Percentiles rank a stretch among this genome's conserved stretches.
phyloP scores from a whole-genome alignment of 2,329 filamentous ascomycete species.

The Aspergillus intermedius region DNA sequence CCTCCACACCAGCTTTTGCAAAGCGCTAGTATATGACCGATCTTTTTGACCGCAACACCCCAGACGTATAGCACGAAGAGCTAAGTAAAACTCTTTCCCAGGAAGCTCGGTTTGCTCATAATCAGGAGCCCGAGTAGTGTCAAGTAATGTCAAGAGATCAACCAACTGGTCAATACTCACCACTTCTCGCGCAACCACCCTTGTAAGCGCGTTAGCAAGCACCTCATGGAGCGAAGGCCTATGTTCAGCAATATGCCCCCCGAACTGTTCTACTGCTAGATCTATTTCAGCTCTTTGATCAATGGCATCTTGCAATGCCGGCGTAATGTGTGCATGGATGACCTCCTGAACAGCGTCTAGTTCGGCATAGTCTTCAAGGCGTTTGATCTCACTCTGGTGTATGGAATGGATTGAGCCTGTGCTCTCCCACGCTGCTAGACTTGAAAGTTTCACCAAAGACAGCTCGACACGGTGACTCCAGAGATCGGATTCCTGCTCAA shows the following conservation, averaged over 20 bases:
- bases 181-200: conserved; percentile 64
- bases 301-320: conserved; percentile 63
- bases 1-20: conserved; percentile 64
- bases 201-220: conserved; percentile 63
- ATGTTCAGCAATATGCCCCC: conserved; percentile 48
- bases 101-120: conserved; percentile 46
- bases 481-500: conserved; percentile 66
- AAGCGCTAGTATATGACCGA: conserved; percentile 21
- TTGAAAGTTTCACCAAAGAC: conserved; percentile 76
- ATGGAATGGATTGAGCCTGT: conserved; percentile 19
- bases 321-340: conserved; percentile 64
- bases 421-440: conserved; percentile 56
- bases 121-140: conserved; percentile 42
- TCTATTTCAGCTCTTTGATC: conserved; percentile 74
- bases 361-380: conserved; percentile 58
- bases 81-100: conserved; percentile 64
- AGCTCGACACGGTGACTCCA: conserved; percentile 95
- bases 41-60: conserved; percentile 50
- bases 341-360: conserved; percentile 74
- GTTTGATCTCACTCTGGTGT: conserved; percentile 42
- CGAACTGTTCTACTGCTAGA: conserved; percentile 64
- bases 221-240: conserved; percentile 63
- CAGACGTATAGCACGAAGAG: conserved; percentile 54
- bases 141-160: conserved; percentile 70
- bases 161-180: conserved; percentile 52